These are phyloP conservation scores for Pholiota conissans DNA, from an alignment of 768 basidiomycete species.

Conservation along the genomic window DNA sequence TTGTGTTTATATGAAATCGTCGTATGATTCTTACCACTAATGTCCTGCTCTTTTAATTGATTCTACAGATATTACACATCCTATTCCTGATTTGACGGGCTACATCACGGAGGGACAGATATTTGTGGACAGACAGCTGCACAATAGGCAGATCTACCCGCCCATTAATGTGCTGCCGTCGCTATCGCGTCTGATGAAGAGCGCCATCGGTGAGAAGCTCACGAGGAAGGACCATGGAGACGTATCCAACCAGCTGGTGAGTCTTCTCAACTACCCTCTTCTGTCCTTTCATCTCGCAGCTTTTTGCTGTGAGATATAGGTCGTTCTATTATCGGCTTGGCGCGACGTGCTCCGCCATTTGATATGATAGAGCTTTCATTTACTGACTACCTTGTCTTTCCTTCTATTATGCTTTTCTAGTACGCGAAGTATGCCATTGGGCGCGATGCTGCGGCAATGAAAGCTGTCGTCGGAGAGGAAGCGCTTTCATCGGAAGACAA, in stretches of 20 bases:
- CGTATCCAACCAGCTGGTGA: conserved; percentile 95
- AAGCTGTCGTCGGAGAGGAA: conserved; percentile 99
- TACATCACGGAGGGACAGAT: conserved; percentile 99
- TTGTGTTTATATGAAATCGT: conserved; percentile 11
- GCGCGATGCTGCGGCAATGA: conserved; percentile 96
- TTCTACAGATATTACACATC: conserved; percentile 95
- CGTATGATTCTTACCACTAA: not conserved
- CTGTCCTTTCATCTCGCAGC: not conserved
- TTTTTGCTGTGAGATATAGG: not conserved
- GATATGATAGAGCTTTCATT: conserved; percentile 3
- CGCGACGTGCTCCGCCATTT: not conserved
- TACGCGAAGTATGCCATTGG: conserved; percentile 99
- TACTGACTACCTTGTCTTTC: conserved; percentile 5
- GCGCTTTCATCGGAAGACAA: conserved; percentile 95
- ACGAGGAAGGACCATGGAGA: conserved; percentile 99
- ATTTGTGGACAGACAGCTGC: conserved; percentile 94
- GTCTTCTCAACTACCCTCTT: conserved; percentile 25
- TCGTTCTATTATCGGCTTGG: not conserved
- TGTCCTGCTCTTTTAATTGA: conserved; percentile 6
- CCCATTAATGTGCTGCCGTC: conserved; percentile 99
- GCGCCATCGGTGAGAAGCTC: conserved; percentile 95
- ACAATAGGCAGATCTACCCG: conserved; percentile 97
- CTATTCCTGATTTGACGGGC: conserved; percentile 98
- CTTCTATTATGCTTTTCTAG: conserved; percentile 38
- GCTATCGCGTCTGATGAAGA: conserved; percentile 99